phyloP scores from a whole-genome alignment of 1,139 yeast genomes.

The Pichia sp. region DNA sequence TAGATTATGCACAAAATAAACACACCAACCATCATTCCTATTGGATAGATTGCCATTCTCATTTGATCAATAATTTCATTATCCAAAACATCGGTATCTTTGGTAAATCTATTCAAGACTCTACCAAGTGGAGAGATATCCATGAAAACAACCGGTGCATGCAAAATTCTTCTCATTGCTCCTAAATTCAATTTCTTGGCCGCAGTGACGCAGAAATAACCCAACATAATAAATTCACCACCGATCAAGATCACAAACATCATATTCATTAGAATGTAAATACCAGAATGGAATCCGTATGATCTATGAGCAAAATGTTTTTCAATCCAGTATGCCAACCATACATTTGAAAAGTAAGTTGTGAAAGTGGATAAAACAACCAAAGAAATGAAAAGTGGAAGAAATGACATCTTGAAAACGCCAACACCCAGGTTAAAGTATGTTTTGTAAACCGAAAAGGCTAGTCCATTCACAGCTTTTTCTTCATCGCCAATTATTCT shows the following conservation, averaged over 20 bases:
- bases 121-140: conserved; percentile 62
- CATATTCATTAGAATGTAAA: conserved; percentile 53
- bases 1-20: conserved; percentile 65
- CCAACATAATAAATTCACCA: conserved; percentile 43
- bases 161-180: conserved; percentile 40
- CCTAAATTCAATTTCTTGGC: conserved; percentile 41
- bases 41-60: conserved; percentile 44
- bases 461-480: conserved; percentile 32
- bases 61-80: conserved; percentile 54
- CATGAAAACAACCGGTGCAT: conserved; percentile 55
- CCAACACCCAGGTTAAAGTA: conserved; percentile 61
- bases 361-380: conserved; percentile 53
- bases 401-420: conserved; percentile 36
- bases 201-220: conserved; percentile 31
- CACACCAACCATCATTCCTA: conserved; percentile 57
- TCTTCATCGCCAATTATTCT: conserved; percentile 33
- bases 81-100: conserved; percentile 58
- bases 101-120: conserved; percentile 54
- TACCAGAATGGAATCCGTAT: conserved; percentile 63
- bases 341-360: conserved; percentile 63
- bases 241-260: conserved; percentile 35
- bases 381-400: conserved; percentile 41
- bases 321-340: conserved; percentile 84
- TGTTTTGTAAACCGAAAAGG: conserved; percentile 41
- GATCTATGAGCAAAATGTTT: conserved; percentile 45